Conservation (phyloP, 768 basidiomycete genomes). For the Trametes cingulata region DNA sequence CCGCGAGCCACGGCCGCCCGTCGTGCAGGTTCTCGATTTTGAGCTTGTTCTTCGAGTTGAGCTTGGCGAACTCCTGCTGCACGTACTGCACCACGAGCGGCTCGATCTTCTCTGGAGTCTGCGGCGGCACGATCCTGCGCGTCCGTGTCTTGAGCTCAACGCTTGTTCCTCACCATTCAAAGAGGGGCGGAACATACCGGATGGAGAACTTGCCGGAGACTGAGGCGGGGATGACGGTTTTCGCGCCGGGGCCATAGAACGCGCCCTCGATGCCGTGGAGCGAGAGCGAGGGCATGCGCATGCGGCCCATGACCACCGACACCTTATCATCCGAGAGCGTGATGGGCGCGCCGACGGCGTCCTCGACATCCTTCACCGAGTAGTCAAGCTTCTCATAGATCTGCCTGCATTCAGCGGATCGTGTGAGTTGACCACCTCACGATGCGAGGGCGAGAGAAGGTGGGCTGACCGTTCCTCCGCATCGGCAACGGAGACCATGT, state of each 20-base stretch:
- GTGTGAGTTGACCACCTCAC: neutral
- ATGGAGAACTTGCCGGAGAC: slow-evolving; percentile 93
- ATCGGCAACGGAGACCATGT: slow-evolving; percentile 76
- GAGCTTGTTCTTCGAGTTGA: slow-evolving; percentile 83
- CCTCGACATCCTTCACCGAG: slow-evolving; percentile 67
- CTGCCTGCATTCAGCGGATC: slow-evolving; percentile 38
- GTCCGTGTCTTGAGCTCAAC: neutral
- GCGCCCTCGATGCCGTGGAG: slow-evolving; percentile 96
- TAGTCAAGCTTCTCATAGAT: slow-evolving; percentile 81
- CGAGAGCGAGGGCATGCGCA: slow-evolving; percentile 87
- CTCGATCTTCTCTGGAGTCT: slow-evolving; percentile 72
- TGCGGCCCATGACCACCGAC: slow-evolving; percentile 85
- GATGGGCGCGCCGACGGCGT: slow-evolving; percentile 72
- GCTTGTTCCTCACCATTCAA: too few species aligned
- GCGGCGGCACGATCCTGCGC: slow-evolving; percentile 81
- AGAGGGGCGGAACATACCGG: slow-evolving; percentile 44
- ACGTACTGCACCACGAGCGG: slow-evolving; percentile 72
- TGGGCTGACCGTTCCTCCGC: slow-evolving; percentile 66
- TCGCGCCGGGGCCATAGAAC: slow-evolving; percentile 77
- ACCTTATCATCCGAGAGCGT: slow-evolving; percentile 79
- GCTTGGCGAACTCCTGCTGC: slow-evolving; percentile 79
- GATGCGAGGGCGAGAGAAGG: neutral
- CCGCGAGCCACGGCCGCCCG: slow-evolving; percentile 91
- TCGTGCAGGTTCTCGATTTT: slow-evolving; percentile 71
- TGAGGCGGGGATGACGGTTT: slow-evolving; percentile 94